These are phyloP conservation scores for Nepenthes mirabilis DNA, from an alignment of 148 eudicot genomes.

Conservation along the genomic window DNA sequence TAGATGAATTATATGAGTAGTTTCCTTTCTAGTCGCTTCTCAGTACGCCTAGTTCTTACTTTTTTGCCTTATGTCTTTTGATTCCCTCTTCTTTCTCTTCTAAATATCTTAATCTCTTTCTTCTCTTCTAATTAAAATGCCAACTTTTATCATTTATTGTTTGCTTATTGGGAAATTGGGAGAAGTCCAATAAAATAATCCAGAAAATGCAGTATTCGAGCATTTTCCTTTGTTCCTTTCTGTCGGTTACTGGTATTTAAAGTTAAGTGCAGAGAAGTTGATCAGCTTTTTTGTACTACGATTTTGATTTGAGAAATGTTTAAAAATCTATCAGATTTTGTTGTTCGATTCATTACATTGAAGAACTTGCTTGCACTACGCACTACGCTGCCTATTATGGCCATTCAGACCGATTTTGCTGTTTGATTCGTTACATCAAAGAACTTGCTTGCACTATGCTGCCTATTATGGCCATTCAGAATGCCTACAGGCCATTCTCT, in stretches of 20 bases:
- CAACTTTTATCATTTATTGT: too few relatives aligned
- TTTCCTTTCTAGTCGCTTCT: too few relatives aligned
- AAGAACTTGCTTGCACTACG: too few relatives aligned
- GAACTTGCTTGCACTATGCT: slow-evolving; percentile 96
- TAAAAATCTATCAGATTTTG: slow-evolving; percentile 46
- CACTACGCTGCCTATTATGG: too few relatives aligned
- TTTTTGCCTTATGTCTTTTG: too few relatives aligned
- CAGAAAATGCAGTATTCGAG: not conserved
- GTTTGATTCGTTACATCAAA: slow-evolving; percentile 76
- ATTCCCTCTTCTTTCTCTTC: too few relatives aligned
- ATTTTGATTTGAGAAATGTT: slow-evolving; percentile 5
- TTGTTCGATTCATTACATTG: too few relatives aligned
- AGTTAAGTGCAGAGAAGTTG: not conserved
- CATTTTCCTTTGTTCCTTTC: not conserved
- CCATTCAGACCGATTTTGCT: too few relatives aligned
- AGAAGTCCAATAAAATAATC: not conserved
- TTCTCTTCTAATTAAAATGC: not conserved
- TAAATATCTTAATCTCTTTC: not conserved
- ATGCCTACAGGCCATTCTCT: slow-evolving; percentile 69
- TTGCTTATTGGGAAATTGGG: not conserved
- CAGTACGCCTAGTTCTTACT: too few relatives aligned
- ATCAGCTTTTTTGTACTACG: too few relatives aligned
- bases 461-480: slow-evolving; percentile 87
- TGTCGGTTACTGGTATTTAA: not conserved
- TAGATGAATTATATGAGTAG: too few relatives aligned